Evolutionary conservation across 805 yeast genomes (phyloP).

Genomic region (Pichia deserticola): DNA sequence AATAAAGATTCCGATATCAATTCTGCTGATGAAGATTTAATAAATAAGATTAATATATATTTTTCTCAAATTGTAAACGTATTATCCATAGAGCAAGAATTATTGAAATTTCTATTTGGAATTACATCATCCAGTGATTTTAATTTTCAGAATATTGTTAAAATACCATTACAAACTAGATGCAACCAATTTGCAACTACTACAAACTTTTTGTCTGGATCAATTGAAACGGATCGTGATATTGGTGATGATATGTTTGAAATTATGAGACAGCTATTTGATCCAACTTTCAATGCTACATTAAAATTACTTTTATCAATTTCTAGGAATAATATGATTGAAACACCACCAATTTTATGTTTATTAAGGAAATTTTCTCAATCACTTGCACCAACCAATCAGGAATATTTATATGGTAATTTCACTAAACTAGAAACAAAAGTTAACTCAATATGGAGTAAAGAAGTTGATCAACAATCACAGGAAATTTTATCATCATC

Average conservation of each 20-base stretch:
- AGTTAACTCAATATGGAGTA: slow-evolving; percentile 49
- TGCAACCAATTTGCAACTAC: slow-evolving; percentile 12
- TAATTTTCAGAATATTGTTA: slow-evolving; percentile 36
- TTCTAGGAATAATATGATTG: slow-evolving; percentile 32
- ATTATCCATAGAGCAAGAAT: slow-evolving; percentile 38
- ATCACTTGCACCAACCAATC: slow-evolving; percentile 42
- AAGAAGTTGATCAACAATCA: slow-evolving; percentile 49
- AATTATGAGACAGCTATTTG: slow-evolving; percentile 27
- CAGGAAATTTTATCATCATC: slow-evolving; percentile 29
- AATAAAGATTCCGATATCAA: background rate
- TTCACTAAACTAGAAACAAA: slow-evolving; percentile 47
- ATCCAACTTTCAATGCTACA: slow-evolving; percentile 20
- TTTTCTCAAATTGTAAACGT: slow-evolving; percentile 11
- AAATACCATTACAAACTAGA: slow-evolving; percentile 22
- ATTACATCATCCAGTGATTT: slow-evolving; percentile 32
- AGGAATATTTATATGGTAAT: slow-evolving; percentile 52
- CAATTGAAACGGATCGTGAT: slow-evolving; percentile 26
- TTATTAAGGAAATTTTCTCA: slow-evolving; percentile 35
- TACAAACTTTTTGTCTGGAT: slow-evolving; percentile 9
- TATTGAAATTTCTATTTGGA: slow-evolving; percentile 38
- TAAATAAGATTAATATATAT: slow-evolving; percentile 9
- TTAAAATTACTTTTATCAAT: slow-evolving; percentile 28
- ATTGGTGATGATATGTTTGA: slow-evolving; percentile 22
- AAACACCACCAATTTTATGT: slow-evolving; percentile 36
- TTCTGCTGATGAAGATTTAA: background rate